These are phyloP conservation scores for Naganishia vishniacii DNA, from an alignment of 768 basidiomycete genomes.

Conservation along the genomic window DNA sequence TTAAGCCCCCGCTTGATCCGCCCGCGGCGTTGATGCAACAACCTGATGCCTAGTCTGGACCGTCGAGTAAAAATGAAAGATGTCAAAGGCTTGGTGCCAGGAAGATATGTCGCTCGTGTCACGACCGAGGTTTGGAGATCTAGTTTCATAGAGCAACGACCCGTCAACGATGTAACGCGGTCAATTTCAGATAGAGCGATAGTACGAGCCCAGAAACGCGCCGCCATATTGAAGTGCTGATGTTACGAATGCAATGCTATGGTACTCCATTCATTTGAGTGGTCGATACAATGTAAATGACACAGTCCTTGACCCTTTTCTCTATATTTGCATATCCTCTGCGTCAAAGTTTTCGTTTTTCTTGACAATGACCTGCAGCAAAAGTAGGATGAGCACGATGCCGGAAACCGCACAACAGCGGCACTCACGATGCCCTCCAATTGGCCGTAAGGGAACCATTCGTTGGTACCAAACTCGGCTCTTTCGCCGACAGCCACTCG, in stretches of 20 bases:
- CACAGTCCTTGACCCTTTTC: not conserved
- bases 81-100: too few species aligned
- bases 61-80: too few species aligned
- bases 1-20: conserved; percentile 4
- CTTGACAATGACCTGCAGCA: conserved; percentile 31
- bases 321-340: conserved; percentile 34
- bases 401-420: not conserved
- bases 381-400: not conserved
- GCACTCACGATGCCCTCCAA: conserved; percentile 48
- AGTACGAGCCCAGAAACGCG: too few species aligned
- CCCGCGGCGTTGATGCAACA: conserved; percentile 16
- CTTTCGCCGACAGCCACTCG: conserved; percentile 89
- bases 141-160: too few species aligned
- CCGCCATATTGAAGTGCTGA: too few species aligned
- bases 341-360: conserved; percentile 51
- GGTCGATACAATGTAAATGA: not conserved
- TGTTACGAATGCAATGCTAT: conserved; percentile 7
- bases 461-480: conserved; percentile 93
- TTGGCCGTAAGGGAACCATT: conserved; percentile 82
- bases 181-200: too few species aligned
- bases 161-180: too few species aligned
- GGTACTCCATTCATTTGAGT: conserved; percentile 1
- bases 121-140: too few species aligned
- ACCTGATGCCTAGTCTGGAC: conserved; percentile 4
- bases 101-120: too few species aligned